Percentiles rank a stretch among this genome's conserved stretches.
phyloP scores from a whole-genome alignment of 495 filamentous ascomycete species.

The Lasiosphaeriaceae sp. region DNA sequence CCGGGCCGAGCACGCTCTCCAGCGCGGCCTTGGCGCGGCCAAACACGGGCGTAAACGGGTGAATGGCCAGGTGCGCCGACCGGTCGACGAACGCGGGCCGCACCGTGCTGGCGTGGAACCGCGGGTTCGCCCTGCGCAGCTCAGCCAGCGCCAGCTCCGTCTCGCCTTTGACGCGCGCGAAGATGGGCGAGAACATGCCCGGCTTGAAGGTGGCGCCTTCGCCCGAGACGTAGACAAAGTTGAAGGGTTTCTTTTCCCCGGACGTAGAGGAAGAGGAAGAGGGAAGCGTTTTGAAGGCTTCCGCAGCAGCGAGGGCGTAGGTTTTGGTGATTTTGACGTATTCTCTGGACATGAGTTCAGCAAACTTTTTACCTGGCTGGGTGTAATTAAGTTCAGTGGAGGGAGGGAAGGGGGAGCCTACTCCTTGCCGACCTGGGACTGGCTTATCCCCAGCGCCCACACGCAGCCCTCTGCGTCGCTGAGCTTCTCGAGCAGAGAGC shows the following conservation, averaged over 20 bases:
- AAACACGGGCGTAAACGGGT: constrained; percentile 38
- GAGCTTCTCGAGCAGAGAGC: constrained; percentile 53
- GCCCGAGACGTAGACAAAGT: constrained; percentile 69
- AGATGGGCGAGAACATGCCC: constrained; percentile 49
- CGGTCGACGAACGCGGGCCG: constrained; percentile 54
- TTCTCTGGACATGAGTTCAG: constrained; percentile 40
- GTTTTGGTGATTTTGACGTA: constrained; percentile 64
- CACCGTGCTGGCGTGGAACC: constrained; percentile 46
- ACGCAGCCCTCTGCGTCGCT: constrained; percentile 62
- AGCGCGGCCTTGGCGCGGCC: constrained; percentile 8
- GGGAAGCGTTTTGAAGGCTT: constrained; percentile 53
- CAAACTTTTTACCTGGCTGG: neutral
- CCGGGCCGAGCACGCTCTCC: constrained; percentile 5
- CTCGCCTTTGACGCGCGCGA: constrained; percentile 60
- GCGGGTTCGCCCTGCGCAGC: constrained; percentile 33
- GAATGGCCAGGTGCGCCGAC: constrained; percentile 43
- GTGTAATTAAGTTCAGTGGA: neutral
- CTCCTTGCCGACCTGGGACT: constrained; percentile 56
- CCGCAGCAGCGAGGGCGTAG: constrained; percentile 58
- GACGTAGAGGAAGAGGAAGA: neutral
- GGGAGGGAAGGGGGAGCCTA: constrained; percentile 30
- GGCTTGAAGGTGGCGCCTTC: constrained; percentile 49
- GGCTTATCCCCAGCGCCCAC: constrained; percentile 65
- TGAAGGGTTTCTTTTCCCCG: constrained; percentile 44
- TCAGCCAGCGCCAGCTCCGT: constrained; percentile 52